A percentile compares a stretch with the other conserved stretches of the same genome.
These are phyloP conservation scores for Cladophialophora exuberans DNA, from an alignment of 2,329 filamentous ascomycete species.

Conservation along the genomic window DNA sequence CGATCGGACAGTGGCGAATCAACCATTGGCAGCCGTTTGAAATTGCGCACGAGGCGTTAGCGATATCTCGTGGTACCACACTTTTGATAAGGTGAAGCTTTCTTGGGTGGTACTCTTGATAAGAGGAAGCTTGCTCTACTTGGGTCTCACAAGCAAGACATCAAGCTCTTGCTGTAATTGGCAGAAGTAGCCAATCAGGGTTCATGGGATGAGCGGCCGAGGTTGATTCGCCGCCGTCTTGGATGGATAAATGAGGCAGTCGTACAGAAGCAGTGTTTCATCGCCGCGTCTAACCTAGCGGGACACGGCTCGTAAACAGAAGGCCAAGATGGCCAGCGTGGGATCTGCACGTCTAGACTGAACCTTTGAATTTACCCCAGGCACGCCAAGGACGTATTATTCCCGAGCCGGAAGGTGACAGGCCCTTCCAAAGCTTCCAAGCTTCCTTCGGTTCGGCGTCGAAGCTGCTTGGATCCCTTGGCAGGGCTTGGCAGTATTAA, in stretches of 20 bases:
- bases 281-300: slow-evolving; percentile 4
- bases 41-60: slow-evolving; percentile 17
- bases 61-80: slow-evolving; percentile 22
- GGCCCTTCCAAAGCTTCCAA: slow-evolving; percentile 1
- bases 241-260: slow-evolving; percentile 5
- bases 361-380: slow-evolving; percentile 5
- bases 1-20: slow-evolving; percentile 1
- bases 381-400: slow-evolving; percentile 6
- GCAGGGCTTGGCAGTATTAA: neutral
- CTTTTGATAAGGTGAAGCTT: slow-evolving; percentile 13
- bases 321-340: slow-evolving; percentile 1
- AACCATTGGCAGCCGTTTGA: slow-evolving; percentile 18
- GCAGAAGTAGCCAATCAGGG: slow-evolving; percentile 11
- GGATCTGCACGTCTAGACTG: slow-evolving; percentile 11
- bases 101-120: slow-evolving; percentile 9
- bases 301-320: slow-evolving; percentile 4
- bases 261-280: slow-evolving; percentile 19
- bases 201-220: slow-evolving; percentile 1
- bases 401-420: slow-evolving; percentile 14
- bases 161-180: slow-evolving; percentile 17
- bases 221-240: slow-evolving; percentile 12
- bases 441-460: slow-evolving; percentile 3
- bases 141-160: slow-evolving; percentile 16
- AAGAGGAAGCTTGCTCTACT: slow-evolving; percentile 8
- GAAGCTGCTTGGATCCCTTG: neutral